A percentile compares a stretch with the other conserved stretches of the same genome.
phyloP scores from a whole-genome alignment of 257 asterid genomes.

The Lithospermum erythrorhizon region DNA sequence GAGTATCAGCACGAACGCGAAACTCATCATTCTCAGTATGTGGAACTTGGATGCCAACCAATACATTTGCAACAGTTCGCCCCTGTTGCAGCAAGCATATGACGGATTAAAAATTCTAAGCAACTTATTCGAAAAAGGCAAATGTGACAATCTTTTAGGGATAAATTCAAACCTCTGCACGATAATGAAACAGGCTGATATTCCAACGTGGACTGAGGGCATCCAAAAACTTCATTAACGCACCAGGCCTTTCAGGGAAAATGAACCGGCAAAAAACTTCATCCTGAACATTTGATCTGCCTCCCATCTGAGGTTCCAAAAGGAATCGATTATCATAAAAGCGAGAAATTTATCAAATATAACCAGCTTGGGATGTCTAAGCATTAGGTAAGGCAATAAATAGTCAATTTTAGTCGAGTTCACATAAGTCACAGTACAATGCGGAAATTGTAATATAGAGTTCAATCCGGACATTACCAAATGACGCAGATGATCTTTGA shows the following conservation, averaged over 20 bases:
- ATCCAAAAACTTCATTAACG: conserved; percentile 77
- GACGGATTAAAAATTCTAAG: background rate
- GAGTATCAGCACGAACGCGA: conserved; percentile 39
- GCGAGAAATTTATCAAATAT: too few relatives aligned
- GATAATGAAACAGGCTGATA: conserved; percentile 86
- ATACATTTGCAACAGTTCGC: conserved; percentile 82
- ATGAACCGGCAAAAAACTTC: conserved; percentile 79
- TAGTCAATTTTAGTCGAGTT: background rate
- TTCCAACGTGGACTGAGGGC: conserved; percentile 90
- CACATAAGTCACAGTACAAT: background rate
- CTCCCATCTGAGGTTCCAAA: conserved; percentile 57
- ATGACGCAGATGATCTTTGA: conserved; percentile 88
- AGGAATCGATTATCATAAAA: background rate
- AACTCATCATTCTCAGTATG: conserved; percentile 54
- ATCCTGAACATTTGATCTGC: conserved; percentile 61
- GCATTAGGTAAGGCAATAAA: background rate
- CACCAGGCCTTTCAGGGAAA: conserved; percentile 91
- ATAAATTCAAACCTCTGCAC: conserved; percentile 51
- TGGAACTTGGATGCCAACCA: conserved; percentile 85
- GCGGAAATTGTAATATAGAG: background rate
- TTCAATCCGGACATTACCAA: conserved; percentile 36
- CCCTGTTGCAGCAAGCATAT: conserved; percentile 38
- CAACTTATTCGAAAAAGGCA: too few relatives aligned
- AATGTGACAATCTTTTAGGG: background rate
- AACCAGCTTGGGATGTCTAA: too few relatives aligned